Evolutionary conservation across 129 eudicot genomes (phyloP).

Genomic region (Lonicera japonica): DNA sequence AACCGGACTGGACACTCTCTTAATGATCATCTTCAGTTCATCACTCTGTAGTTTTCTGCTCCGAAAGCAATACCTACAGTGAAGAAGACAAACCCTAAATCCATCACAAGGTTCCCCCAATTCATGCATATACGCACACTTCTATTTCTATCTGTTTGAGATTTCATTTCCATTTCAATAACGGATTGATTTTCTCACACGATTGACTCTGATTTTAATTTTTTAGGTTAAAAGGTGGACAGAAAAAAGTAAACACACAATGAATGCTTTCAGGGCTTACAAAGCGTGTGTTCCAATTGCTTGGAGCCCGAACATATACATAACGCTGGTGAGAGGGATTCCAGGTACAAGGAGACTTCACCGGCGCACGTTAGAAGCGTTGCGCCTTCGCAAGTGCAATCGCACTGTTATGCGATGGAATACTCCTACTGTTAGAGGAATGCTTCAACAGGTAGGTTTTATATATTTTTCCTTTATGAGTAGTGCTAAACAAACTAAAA

Average conservation of each 20-base stretch:
- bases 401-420: slow-evolving; percentile 84
- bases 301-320: slow-evolving; percentile 72
- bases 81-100: too few species aligned
- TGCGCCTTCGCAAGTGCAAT: slow-evolving; percentile 70
- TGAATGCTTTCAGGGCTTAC: slow-evolving; percentile 88
- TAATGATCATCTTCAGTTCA: too few species aligned
- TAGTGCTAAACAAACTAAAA: too few species aligned
- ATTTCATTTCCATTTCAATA: neutral
- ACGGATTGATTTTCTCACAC: too few species aligned
- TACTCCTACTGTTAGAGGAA: slow-evolving; percentile 93
- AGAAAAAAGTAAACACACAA: slow-evolving; percentile 20
- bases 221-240: slow-evolving; percentile 13
- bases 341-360: slow-evolving; percentile 90
- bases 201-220: too few species aligned
- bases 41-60: too few species aligned
- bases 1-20: too few species aligned
- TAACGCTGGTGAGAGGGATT: slow-evolving; percentile 84
- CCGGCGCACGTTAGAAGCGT: slow-evolving; percentile 76
- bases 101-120: too few species aligned
- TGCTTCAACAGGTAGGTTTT: slow-evolving; percentile 88
- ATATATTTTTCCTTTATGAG: neutral
- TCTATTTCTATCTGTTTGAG: neutral
- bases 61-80: too few species aligned
- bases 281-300: slow-evolving; percentile 81
- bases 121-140: too few species aligned